Evolutionary conservation across 192 early-diverging fungal genomes (phyloP), one percentile per base, ranked within the genome.

Genomic region (Spizellomyces sp.): DNA sequence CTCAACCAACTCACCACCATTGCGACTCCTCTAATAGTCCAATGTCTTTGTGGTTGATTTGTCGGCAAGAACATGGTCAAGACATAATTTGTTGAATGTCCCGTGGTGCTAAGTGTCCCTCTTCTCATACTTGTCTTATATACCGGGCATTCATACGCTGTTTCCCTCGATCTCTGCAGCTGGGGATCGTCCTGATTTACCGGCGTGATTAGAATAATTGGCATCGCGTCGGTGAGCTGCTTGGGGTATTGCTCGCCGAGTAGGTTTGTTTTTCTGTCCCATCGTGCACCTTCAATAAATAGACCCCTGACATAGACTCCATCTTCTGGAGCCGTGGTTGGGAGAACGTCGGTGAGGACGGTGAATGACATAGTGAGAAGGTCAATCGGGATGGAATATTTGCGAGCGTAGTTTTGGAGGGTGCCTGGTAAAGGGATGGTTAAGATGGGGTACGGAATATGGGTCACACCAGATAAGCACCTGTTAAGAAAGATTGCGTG

Each of bases 331-430:
- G 66, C 48, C 5, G 48, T 21, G n/a, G 75, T 70, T 19, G 69
- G 83, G 15, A 79, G 58, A 19, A 77, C 76, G 61, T 74, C 42
- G 19, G 59, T 48, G 72, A 84, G 79, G 54, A 87, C 81, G 15
- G 84, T 69, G 71, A 84, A 88, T 55, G 82, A 76, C 52, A 88
- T 66, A 15, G 74, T 75, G 21, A 88, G 75, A 27, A 88, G 70
- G 62, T 88, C 87, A 57, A 88, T 88, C n/a, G 87, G 86, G n/a
- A 88, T 82, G 0, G 79, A 77, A 60, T 88, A 84, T 64, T 88
- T 88, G 56, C 87, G 66, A 6, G 87, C 87, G 64, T 86, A 88
- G 64, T 87, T 87, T 86, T 87, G 86, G 47, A 87, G 70, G n/a
- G 83, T 85, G 9, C 81, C 83, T 83, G 43, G 41, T 15, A 12